A percentile compares a stretch with the other conserved stretches of the same genome.
Evolutionary conservation across 1,284 basidiomycete genomes (phyloP).

Genomic region (Tetrapyrgos nigripes): DNA sequence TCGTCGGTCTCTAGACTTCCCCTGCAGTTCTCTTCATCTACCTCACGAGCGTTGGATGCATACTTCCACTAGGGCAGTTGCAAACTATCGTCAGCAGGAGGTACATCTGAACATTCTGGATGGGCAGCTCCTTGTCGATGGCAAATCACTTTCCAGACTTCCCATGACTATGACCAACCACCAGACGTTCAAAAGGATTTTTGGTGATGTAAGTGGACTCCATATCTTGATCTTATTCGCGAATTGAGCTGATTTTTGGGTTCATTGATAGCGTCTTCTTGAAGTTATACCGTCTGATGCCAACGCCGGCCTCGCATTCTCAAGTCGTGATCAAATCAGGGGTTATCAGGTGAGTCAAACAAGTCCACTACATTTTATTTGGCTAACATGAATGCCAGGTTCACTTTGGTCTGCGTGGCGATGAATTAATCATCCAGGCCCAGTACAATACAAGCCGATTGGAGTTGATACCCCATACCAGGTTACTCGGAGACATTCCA

Average conservation of each 20-base stretch:
- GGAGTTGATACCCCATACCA: no score
- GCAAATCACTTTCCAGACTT: constrained; percentile 44
- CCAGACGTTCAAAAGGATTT: constrained; percentile 30
- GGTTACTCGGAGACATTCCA: no score
- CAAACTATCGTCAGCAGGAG: background rate
- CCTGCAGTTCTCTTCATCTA: no score
- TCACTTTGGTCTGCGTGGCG: background rate
- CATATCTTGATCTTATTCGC: background rate
- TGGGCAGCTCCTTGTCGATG: constrained; percentile 49
- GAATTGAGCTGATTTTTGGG: background rate
- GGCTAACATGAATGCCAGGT: constrained; percentile 3
- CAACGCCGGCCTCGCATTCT: constrained; percentile 43
- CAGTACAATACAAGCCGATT: no score
- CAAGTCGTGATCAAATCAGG: constrained; percentile 29
- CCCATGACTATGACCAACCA: constrained; percentile 39
- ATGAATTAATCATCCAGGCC: constrained; percentile 5
- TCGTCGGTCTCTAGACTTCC: constrained; percentile 18
- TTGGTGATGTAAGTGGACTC: constrained; percentile 2
- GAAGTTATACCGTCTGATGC: constrained; percentile 41
- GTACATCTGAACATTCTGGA: constrained; percentile 48
- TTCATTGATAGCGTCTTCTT: constrained; percentile 37
- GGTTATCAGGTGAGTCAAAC: constrained; percentile 26
- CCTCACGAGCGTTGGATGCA: constrained; percentile 43
- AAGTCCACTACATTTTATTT: background rate
- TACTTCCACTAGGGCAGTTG: constrained; percentile 10